Evolutionary conservation across 192 early-diverging fungal genomes (phyloP), one percentile per base, ranked within the genome.

Genomic region (Obelidium mucronatum): DNA sequence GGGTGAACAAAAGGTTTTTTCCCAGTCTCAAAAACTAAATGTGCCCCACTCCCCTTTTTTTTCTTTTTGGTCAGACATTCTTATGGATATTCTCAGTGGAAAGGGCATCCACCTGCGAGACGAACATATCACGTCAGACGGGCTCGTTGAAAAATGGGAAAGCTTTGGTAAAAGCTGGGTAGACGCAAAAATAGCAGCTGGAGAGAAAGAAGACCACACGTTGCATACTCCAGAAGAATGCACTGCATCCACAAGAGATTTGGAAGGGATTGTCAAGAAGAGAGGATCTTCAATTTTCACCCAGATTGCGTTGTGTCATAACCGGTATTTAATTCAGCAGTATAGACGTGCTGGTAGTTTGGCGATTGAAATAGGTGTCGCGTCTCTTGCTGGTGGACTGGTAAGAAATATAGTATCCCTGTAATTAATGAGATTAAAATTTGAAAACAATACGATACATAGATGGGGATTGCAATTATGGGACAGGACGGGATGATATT

Each of bases 71-170:
- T n/a, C n/a, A n/a, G 85, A 86, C 66, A 63, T 84, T 30, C 63
- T 86, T 13, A 86, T 86, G 82, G 85, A 86, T 55, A 84, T 84
- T 61, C 66, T 84, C 35, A 60, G 56, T 51, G 84, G 77, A 0
- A 65, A 67, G 17, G 66, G 66, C 3, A 40, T 51, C 11, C 40
- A 68, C 66, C 17, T 3, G 28, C 6, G 22, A 68, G 66, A 13
- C 3, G 39, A 52, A 37, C 15, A 58, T 19, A 68, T 68, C 40
- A 68, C 66, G 22, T 40, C 60, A 1, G 39, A 48, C 31, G 72
- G 19, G 13, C 58, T 36, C 2, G 42, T 31, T 52, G 31, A 59
- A 2, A 55, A 15, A 37, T 58, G 62, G 63, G 79, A 82, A 5
- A 63, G 80, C 13, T 90, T 92, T 2, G 71, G 89, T 37, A 11